A percentile compares a stretch with the other conserved stretches of the same genome.
Conservation (phyloP, 2,329 filamentous ascomycete species). For the Fragosphaeria purpurea region DNA sequence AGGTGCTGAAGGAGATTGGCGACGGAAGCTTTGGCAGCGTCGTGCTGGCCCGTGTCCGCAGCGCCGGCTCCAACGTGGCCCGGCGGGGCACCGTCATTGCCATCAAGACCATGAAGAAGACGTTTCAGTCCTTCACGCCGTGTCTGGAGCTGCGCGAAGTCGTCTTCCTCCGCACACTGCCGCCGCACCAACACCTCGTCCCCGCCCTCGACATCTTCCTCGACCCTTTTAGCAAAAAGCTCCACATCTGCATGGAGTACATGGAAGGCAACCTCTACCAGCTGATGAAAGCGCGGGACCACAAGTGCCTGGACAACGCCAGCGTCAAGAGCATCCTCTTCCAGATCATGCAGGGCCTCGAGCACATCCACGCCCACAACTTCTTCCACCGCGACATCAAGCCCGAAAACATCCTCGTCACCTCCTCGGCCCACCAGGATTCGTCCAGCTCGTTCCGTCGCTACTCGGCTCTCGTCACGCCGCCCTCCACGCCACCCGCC, state of each 20-base stretch:
- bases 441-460: conserved; percentile 76
- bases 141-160: conserved; percentile 94
- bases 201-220: conserved; percentile 97
- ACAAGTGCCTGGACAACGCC: conserved; percentile 80
- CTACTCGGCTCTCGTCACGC: conserved; percentile 88
- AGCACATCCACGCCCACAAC: conserved; percentile 93
- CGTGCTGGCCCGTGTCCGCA: conserved; percentile 79
- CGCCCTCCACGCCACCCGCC: conserved; percentile 82
- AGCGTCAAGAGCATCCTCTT: conserved; percentile 97
- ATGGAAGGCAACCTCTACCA: conserved; percentile 99
- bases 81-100: conserved; percentile 88
- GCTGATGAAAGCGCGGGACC: conserved; percentile 95
- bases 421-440: conserved; percentile 77
- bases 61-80: conserved; percentile 78
- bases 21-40: conserved; percentile 99
- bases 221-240: conserved; percentile 88
- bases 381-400: conserved; percentile 99
- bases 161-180: conserved; percentile 86
- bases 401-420: conserved; percentile 96
- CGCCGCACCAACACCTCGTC: conserved; percentile 83
- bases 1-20: conserved; percentile 94
- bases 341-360: conserved; percentile 90
- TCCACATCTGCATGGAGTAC: conserved; percentile 98
- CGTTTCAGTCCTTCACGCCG: conserved; percentile 81
- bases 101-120: conserved; percentile 99